phyloP scores from a whole-genome alignment of 352 stramenopile species.

The Pythium scleroteichum region DNA sequence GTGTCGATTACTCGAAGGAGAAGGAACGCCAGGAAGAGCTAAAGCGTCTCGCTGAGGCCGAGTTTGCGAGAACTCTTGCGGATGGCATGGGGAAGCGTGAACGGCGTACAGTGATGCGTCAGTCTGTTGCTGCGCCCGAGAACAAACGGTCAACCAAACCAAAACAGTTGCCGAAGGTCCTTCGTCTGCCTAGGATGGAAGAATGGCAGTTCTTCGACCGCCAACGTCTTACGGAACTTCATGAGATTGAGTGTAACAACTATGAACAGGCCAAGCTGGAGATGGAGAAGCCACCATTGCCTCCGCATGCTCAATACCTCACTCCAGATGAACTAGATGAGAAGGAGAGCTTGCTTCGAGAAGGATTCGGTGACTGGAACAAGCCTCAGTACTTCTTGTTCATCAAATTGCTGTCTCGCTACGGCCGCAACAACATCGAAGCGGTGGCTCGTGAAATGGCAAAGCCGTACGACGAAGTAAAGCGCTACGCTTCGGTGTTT shows the following conservation, averaged over 20 bases:
- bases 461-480: constrained; percentile 77
- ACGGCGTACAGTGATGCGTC: constrained; percentile 73
- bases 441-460: constrained; percentile 82
- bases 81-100: constrained; percentile 86
- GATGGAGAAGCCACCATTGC: constrained; percentile 74
- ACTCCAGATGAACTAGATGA: constrained; percentile 87
- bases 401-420: constrained; percentile 80
- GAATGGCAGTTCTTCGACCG: constrained; percentile 91
- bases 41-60: constrained; percentile 80
- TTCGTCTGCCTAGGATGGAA: constrained; percentile 82
- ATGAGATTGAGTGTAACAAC: constrained; percentile 81
- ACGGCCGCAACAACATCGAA: constrained; percentile 73
- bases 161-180: constrained; percentile 77
- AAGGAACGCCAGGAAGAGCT: constrained; percentile 86
- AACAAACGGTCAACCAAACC: constrained; percentile 62
- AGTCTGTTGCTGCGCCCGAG: constrained; percentile 49
- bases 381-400: constrained; percentile 88
- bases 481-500: constrained; percentile 69
- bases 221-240: constrained; percentile 71
- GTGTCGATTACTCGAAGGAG: constrained; percentile 95
- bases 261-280: constrained; percentile 79
- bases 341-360: constrained; percentile 89
- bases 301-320: constrained; percentile 77
- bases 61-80: constrained; percentile 76
- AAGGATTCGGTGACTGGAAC: constrained; percentile 88